Conservation (phyloP, 179 eudicot genomes). For the Spinacia oleracea region DNA sequence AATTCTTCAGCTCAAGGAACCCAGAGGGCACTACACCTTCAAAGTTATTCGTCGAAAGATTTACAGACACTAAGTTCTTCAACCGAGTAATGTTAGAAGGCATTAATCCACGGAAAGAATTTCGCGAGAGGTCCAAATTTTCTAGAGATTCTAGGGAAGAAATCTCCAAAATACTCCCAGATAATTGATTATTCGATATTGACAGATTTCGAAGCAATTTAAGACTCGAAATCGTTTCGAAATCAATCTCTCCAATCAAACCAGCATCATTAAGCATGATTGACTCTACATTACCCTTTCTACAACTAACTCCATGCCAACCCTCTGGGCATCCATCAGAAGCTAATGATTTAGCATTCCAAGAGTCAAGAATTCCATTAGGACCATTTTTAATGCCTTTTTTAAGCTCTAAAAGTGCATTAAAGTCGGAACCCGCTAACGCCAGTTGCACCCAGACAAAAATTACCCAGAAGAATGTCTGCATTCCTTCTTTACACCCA, state of each 20-base stretch:
- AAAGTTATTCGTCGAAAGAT: conserved; percentile 49
- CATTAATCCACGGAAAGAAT: conserved; percentile 47
- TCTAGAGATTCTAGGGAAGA: conserved; percentile 40
- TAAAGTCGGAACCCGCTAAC: conserved; percentile 45
- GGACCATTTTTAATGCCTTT: conserved; percentile 49
- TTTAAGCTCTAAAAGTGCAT: conserved; percentile 57
- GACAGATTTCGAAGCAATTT: conserved; percentile 49
- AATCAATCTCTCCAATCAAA: conserved; percentile 48
- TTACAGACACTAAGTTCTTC: conserved; percentile 36
- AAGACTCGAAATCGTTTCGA: conserved; percentile 38
- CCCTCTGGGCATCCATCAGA: conserved; percentile 62
- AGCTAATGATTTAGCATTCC: conserved; percentile 54
- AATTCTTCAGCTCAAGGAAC: conserved; percentile 36
- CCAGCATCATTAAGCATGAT: conserved; percentile 42
- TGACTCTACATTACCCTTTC: conserved; percentile 46
- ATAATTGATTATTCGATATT: conserved; percentile 44
- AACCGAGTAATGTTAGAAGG: conserved; percentile 37
- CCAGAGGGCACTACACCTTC: conserved; percentile 42
- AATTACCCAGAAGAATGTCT: conserved; percentile 40
- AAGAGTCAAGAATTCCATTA: conserved; percentile 44
- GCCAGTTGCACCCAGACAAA: conserved; percentile 37
- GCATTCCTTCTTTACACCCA: conserved; percentile 40
- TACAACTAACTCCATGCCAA: conserved; percentile 65
- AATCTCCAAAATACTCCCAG: conserved; percentile 42
- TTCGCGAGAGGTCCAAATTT: conserved; percentile 49